Evolutionary conservation across 306 rosid species (phyloP), one percentile per base, ranked within the genome.

Genomic region (Cajanus cajan): DNA sequence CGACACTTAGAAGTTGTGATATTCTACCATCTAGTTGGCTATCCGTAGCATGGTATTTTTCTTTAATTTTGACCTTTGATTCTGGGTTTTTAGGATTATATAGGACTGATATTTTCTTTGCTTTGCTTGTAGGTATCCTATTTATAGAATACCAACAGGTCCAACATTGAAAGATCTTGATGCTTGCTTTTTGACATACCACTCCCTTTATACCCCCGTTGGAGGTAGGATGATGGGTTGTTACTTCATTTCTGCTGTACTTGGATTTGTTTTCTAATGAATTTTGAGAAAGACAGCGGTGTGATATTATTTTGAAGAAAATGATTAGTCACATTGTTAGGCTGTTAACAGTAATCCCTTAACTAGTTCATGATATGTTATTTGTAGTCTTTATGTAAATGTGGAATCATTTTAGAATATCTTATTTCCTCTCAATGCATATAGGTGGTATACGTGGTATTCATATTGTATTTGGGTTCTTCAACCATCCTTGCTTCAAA

Each of bases 111-210:
- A 11, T 78, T 48, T 73, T 76, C 78, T 63, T 0, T 82, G 31
- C 16, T 62, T 52, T 73, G 68, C 28, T 77, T 83, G 77, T 71
- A 94, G 98, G 98, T 94, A 94, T 87, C 98, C 97, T 7, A 94
- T 94, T 79, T 94, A 94, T 82, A 84, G 98, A 84, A 94, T 92
- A 77, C 98, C 98, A 71, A 94, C 94, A 9, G 98, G 98, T 44
- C 96, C 94, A 77, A 94, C 97, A 72, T 82, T 94, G 83, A 94
- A 82, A 83, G 97, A 94, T 86, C 87, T 94, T 19, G 92, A 94
- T 80, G 97, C 98, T 22, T 92, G 98, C 87, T 94, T 94, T 76
- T 85, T 94, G 77, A 88, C 98, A 7, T 94, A 92, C 78, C 98
- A 94, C 85, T 59, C 24, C 63, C 96, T 94, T 82, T 34, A 25